Conservation (phyloP, 306 rosid genomes). For the Geum urbanum region DNA sequence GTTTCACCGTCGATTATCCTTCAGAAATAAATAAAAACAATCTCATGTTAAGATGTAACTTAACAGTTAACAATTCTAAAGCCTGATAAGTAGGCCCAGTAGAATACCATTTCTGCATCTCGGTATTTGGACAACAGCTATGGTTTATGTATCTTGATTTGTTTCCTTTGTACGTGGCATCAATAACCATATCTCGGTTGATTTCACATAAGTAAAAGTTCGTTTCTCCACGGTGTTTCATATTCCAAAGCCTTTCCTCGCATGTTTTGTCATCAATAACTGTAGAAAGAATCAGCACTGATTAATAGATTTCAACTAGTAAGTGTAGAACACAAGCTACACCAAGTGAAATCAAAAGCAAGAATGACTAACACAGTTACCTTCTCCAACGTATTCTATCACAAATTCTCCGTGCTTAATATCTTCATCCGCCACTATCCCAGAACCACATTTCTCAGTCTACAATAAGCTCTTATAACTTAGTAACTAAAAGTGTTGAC, state of each 20-base stretch:
- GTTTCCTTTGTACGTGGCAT: conserved; percentile 95
- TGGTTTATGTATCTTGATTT: conserved; percentile 95
- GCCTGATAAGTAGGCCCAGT: conserved; percentile 25
- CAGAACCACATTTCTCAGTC: conserved; percentile 97
- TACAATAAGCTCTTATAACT: conserved; percentile 40
- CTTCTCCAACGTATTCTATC: conserved; percentile 96
- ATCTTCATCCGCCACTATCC: conserved; percentile 87
- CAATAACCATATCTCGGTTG: conserved; percentile 96
- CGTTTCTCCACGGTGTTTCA: conserved; percentile 94
- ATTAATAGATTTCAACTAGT: conserved; percentile 17
- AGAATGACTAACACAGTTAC: conserved; percentile 29
- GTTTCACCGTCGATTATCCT: conserved; percentile 97
- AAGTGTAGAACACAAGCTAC: background rate
- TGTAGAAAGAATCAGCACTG: conserved; percentile 34
- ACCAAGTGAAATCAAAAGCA: background rate
- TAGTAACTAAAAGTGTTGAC: conserved; percentile 4
- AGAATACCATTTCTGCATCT: conserved; percentile 94
- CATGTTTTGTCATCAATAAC: conserved; percentile 94
- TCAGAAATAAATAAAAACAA: conserved; percentile 14
- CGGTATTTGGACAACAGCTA: conserved; percentile 96
- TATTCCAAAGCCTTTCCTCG: conserved; percentile 92
- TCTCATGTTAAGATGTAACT: conserved; percentile 24
- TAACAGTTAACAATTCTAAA: conserved; percentile 6
- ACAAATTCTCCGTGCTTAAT: conserved; percentile 84
- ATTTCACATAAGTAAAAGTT: conserved; percentile 95